Base-by-base conservation (phyloP, 257 asterid species). In the Nemophila menziesii region DNA sequence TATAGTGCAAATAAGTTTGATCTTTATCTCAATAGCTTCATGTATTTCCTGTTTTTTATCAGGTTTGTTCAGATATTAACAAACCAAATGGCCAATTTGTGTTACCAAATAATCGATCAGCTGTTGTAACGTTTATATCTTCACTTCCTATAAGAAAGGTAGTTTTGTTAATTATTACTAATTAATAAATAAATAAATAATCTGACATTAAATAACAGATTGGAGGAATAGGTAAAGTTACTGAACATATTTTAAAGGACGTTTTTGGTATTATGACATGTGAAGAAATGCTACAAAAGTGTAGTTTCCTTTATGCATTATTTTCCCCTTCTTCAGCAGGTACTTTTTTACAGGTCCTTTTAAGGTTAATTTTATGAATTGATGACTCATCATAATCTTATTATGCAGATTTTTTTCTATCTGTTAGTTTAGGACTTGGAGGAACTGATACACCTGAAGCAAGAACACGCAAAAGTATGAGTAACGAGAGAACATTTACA, bases 191-290 rank as follows among this genome's bases (percentile, higher is more conserved):
- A 40, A 17, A 5, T 17, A 12, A 1, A 2, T 22, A 17, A 7
- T 8, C 43, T 45, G 44, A 39, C 36, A 16, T 49, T 47, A 55
- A 51, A 70, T 44, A 50, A 51, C 78, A 90, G 98, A 75, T 90
- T 39, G 94, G 98, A 43, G 98, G 98, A 52, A 84, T 90, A 55
- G 98, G 98, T 48, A 90, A 74, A 68, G 96, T 90, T 52, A 90
- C 96, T 41, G 98, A 90, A 69, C 74, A 60, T 54, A 63, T 90
- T 38, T 52, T 90, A 56, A 79, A 79, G 67, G 92, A 86, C 43
- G 85, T 70, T 16, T 66, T 81, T 26, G 89, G 74, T 66, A 85
- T 90, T 46, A 61, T 78, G 33, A 80, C 96, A 12, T 90, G 98
- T 11, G 83, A 77, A 61, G 94, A 73, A 39, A 63, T 90, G 85